Evolutionary conservation across 176 grass and related monocot genomes (phyloP).

Genomic region (Eragrostis nindensis): DNA sequence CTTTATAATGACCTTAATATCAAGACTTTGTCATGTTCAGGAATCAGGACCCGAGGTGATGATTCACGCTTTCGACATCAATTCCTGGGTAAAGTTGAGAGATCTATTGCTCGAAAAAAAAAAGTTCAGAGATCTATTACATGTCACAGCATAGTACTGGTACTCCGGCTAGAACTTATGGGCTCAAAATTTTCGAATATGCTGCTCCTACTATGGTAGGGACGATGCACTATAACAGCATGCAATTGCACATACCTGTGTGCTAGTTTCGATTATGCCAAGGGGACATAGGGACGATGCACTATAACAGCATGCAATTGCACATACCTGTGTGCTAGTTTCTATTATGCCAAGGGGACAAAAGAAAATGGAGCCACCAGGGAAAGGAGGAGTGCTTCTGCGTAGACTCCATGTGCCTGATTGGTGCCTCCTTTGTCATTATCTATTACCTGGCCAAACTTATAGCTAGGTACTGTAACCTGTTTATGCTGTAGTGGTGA

Average conservation of each 20-base stretch:
- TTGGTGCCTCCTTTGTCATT: conserved; percentile 15
- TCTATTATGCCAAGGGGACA: conserved; percentile 42
- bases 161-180: neutral
- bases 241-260: conserved; percentile 17
- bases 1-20: neutral
- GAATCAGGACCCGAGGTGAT: neutral
- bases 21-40: conserved; percentile 10
- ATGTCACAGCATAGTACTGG: neutral
- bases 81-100: conserved; percentile 8
- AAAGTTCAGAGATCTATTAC: neutral
- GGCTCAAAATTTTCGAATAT: conserved; percentile 6
- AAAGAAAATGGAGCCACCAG: conserved; percentile 39
- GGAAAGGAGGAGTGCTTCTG: conserved; percentile 33
- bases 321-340: conserved; percentile 27
- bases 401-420: neutral
- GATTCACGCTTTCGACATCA: neutral
- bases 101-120: no score
- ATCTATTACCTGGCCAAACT: conserved; percentile 8
- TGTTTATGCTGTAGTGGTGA: neutral
- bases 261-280: conserved; percentile 37
- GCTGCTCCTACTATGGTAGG: neutral
- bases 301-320: conserved; percentile 10
- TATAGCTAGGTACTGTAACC: conserved; percentile 20
- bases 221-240: conserved; percentile 3
- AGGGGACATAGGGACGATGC: no score